A percentile compares a stretch with the other conserved stretches of the same genome.
These are phyloP conservation scores for Penicillium parvum DNA, from an alignment of 495 filamentous ascomycete genomes.

Conservation along the genomic window DNA sequence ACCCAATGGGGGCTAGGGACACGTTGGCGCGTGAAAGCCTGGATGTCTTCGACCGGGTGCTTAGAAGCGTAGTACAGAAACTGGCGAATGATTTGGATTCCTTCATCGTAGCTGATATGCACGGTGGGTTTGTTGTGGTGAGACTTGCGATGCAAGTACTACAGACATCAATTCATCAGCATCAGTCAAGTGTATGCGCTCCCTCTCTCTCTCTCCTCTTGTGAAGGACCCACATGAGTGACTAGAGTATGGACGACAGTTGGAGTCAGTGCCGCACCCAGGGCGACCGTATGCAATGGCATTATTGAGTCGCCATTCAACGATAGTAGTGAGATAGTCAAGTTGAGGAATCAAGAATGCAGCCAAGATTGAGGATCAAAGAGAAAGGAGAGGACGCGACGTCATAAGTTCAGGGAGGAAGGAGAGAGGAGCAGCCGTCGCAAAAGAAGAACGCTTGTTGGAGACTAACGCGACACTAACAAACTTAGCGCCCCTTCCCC, in stretches of 20 bases:
- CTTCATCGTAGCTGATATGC: conserved; percentile 89
- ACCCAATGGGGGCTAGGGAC: conserved; percentile 90
- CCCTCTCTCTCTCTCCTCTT: no score
- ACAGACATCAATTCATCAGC: conserved; percentile 9
- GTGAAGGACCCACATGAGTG: conserved; percentile 57
- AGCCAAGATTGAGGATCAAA: no score
- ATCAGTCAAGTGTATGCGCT: not conserved
- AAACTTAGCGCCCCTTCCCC: no score
- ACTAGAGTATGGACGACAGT: conserved; percentile 73
- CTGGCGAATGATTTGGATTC: conserved; percentile 78
- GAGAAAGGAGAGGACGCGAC: no score
- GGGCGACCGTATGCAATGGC: conserved; percentile 68
- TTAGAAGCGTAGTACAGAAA: conserved; percentile 80
- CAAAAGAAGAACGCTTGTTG: no score
- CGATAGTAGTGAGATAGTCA: not conserved
- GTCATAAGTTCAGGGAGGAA: no score
- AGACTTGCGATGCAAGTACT: conserved; percentile 80
- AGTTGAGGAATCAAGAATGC: not conserved
- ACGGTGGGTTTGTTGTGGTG: conserved; percentile 73
- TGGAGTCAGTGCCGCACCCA: conserved; percentile 71
- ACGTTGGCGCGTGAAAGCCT: conserved; percentile 84
- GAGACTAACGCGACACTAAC: no score
- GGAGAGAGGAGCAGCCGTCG: no score
- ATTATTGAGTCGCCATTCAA: conserved; percentile 35
- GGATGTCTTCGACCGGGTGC: conserved; percentile 87